Base-by-base conservation (phyloP, 2,329 filamentous ascomycete species). In the Plenodomus tracheiphilus region DNA sequence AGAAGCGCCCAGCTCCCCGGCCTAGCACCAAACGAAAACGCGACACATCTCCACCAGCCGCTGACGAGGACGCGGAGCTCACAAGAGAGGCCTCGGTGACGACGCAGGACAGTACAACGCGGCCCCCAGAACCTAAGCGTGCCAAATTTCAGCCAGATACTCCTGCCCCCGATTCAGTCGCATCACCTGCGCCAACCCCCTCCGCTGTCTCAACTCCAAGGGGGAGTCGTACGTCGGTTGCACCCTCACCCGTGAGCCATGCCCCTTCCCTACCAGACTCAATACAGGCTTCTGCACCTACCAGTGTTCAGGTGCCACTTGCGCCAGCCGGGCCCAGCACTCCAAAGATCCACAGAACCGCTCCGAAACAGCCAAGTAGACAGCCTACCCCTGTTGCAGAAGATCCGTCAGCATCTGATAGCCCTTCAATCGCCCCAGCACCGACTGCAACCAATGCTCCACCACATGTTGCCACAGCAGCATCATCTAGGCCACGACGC, bases 21-120 rank as follows among this genome's bases (percentile, higher is more conserved):
- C 36, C 64, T 2, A 53, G 64, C 9, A 76, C 71, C 57, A 85
- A 85, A 68, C 77, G 83, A 43, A 85, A 85, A 61, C 73, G 79
- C 35, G 81, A 84, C 41, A 70, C 77, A 22, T 73, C 73, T 17
- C 73, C 73, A 2, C 64, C n/a, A n/a, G n/a, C 68, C 1, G 48
- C 51, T 1, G 58, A 67, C 2, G 53, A 44, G 15, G 45, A 57
- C 4, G 36, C 41, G 10, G 53, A 54, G 15, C 39, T 41, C 9
- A 61, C 56, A 15, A 51, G 59, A 44, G 67, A 66, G 28, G 43
- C 51, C 4, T 70, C 66, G 2, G 58, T 63, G 37, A 11, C 28
- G 6, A 32, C 28, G 15, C 28, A 32, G 28, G 69, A 71, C 20
- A 65, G 64, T 16, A 46, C 50, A 8, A 46, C 58, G 5, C 63